Conservation (phyloP, 176 grass and related monocot species). For the Ensete glaucum region DNA sequence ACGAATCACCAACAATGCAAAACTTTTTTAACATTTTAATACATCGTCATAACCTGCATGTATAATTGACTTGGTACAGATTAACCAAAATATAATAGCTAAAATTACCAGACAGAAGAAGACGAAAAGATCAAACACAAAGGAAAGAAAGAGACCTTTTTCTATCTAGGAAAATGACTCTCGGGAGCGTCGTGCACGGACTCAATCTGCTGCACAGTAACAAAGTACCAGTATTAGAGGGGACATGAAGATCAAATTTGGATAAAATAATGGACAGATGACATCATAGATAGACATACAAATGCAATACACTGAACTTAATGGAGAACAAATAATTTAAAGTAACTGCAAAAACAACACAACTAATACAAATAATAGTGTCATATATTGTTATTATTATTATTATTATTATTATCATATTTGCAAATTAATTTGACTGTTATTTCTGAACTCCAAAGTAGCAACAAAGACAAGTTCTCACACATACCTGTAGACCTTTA, state of each 20-base stretch:
- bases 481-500: neutral
- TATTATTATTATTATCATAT: neutral
- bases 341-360: neutral
- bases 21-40: neutral
- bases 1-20: neutral
- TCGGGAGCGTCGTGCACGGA: too few relatives aligned
- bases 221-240: neutral
- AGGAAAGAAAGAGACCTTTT: neutral
- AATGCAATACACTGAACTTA: neutral
- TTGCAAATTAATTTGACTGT: neutral
- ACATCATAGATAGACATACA: neutral
- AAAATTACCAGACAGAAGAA: neutral
- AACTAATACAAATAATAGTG: neutral
- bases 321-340: neutral
- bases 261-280: neutral
- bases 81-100: neutral
- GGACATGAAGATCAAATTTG: neutral
- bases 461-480: too few relatives aligned
- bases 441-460: neutral
- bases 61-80: neutral
- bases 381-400: neutral
- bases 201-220: neutral
- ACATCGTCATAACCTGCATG: neutral
- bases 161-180: too few relatives aligned
- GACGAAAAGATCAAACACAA: neutral